Evolutionary conservation across 2,329 filamentous ascomycete genomes (phyloP).

Genomic region (Ascochyta pisi): DNA sequence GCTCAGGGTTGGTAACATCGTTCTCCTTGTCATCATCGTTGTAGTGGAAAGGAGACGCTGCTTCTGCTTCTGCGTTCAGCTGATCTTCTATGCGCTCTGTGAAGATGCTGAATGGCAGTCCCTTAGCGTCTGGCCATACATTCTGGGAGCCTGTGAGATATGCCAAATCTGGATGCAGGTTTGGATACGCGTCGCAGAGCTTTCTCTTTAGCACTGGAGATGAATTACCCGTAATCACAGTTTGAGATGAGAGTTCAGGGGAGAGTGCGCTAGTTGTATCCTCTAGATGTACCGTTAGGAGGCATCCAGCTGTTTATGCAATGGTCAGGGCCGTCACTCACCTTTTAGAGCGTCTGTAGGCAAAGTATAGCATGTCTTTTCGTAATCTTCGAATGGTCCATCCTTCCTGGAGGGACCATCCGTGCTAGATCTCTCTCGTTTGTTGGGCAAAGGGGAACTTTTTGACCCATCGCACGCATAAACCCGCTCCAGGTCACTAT

Average conservation of each 20-base stretch:
- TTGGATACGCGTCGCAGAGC: not conserved
- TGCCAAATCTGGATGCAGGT: not conserved
- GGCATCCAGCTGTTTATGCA: not conserved
- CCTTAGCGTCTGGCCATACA: slow-evolving; percentile 15
- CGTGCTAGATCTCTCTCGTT: not conserved
- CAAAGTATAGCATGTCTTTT: not conserved
- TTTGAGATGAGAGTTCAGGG: not conserved
- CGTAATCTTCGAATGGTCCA: not conserved
- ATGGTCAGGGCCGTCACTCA: not conserved
- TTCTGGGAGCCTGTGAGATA: not conserved
- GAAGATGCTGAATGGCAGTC: slow-evolving; percentile 25
- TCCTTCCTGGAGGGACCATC: too few relatives aligned
- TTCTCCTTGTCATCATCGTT: slow-evolving; percentile 37
- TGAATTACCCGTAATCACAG: not conserved
- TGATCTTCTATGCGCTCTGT: slow-evolving; percentile 29
- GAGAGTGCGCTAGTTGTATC: not conserved
- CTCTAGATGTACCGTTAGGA: not conserved
- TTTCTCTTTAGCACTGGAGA: not conserved
- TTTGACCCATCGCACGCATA: slow-evolving; percentile 7
- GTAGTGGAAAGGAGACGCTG: slow-evolving; percentile 25
- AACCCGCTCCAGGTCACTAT: slow-evolving; percentile 23
- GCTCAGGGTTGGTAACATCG: slow-evolving; percentile 5
- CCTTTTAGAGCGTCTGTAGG: not conserved
- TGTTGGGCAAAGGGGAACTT: slow-evolving; percentile 8
- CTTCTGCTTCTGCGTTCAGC: slow-evolving; percentile 23